phyloP scores from a whole-genome alignment of 805 yeast species.

The Candida berthetii region DNA sequence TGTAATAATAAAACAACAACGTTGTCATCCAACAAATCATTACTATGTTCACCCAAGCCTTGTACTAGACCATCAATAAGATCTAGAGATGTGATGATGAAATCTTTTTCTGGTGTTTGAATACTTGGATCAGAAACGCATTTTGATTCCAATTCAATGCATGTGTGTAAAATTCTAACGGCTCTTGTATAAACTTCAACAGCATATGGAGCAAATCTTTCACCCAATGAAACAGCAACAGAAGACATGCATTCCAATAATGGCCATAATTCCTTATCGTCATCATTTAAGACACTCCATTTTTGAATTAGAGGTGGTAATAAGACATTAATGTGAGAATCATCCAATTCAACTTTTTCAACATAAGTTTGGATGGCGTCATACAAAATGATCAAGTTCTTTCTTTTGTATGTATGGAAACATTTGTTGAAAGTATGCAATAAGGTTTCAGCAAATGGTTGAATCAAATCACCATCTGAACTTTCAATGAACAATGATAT shows the following conservation, averaged over 20 bases:
- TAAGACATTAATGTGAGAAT: conserved; percentile 50
- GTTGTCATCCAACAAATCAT: conserved; percentile 42
- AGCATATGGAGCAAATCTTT: conserved; percentile 83
- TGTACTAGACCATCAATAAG: conserved; percentile 89
- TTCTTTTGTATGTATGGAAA: conserved; percentile 72
- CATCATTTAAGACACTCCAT: conserved; percentile 74
- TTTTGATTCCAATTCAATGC: conserved; percentile 61
- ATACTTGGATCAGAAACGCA: conserved; percentile 60
- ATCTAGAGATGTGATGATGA: conserved; percentile 83
- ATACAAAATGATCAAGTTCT: conserved; percentile 74
- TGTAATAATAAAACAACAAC: conserved; percentile 58
- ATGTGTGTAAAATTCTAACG: conserved; percentile 56
- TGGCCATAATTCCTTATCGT: conserved; percentile 86
- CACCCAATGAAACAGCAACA: conserved; percentile 83
- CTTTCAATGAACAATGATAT: conserved; percentile 78
- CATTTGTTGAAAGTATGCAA: conserved; percentile 68
- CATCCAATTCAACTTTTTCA: conserved; percentile 59
- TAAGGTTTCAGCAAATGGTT: conserved; percentile 54
- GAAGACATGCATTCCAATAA: conserved; percentile 88
- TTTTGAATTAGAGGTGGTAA: conserved; percentile 78
- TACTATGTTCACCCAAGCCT: conserved; percentile 66
- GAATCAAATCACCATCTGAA: conserved; percentile 56
- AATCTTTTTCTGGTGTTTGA: conserved; percentile 83
- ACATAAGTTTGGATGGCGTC: conserved; percentile 90
- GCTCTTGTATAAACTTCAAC: conserved; percentile 81